phyloP scores from a whole-genome alignment of 345 rosid species.

The Litchi chinensis region DNA sequence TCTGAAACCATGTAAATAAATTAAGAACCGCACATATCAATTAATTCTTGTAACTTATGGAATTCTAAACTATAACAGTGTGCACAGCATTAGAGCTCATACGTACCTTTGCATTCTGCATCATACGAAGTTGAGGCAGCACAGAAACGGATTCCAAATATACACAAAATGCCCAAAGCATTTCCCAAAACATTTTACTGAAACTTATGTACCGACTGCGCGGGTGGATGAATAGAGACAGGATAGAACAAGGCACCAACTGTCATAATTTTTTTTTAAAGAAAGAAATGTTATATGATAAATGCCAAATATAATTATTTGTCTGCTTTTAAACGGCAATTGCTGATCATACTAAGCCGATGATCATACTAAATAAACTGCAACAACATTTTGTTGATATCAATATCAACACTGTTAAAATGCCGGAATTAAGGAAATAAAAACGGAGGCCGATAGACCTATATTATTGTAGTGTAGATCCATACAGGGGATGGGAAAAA shows the following conservation, averaged over 20 bases:
- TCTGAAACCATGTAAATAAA: slow-evolving; percentile 37
- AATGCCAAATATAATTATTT: background rate
- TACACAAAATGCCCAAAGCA: slow-evolving; percentile 68
- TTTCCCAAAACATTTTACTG: slow-evolving; percentile 11
- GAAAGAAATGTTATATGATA: too few relatives aligned
- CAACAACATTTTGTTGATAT: background rate
- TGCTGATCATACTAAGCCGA: background rate
- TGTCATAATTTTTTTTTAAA: slow-evolving; percentile 12
- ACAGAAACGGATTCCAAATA: slow-evolving; percentile 76
- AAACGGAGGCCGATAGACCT: too few relatives aligned
- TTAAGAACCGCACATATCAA: background rate
- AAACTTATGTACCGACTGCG: background rate
- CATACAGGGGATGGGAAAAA: too few relatives aligned
- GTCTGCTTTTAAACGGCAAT: background rate
- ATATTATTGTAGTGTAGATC: too few relatives aligned
- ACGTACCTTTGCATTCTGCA: slow-evolving; percentile 81
- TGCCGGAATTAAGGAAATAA: background rate
- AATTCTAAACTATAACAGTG: background rate
- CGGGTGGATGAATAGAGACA: slow-evolving; percentile 62
- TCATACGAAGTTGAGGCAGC: slow-evolving; percentile 83
- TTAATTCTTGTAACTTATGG: background rate
- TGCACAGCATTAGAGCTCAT: background rate
- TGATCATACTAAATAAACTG: background rate
- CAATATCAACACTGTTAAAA: background rate
- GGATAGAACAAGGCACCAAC: slow-evolving; percentile 64